phyloP scores from a whole-genome alignment of 2,329 filamentous ascomycete species.

The Aspergillus quadrilineatus region DNA sequence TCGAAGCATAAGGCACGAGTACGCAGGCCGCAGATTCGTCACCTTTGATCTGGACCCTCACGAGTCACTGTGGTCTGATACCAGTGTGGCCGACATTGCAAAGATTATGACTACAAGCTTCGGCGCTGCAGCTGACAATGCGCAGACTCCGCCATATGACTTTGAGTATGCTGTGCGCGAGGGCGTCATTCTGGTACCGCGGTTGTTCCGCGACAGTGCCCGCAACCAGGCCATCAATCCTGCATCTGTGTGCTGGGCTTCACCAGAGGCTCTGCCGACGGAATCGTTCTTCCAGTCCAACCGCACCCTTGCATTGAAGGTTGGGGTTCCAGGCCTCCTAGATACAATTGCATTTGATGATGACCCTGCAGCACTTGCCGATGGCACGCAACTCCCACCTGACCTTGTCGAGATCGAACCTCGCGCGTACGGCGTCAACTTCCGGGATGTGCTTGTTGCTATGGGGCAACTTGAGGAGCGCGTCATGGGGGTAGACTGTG shows the following conservation, averaged over 20 bases:
- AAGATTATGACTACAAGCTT: background rate
- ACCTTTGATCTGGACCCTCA: slow-evolving; percentile 2
- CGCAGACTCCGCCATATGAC: background rate
- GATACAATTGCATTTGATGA: slow-evolving; percentile 2
- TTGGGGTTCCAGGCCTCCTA: background rate
- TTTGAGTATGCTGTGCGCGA: slow-evolving; percentile 2
- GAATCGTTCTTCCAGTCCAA: background rate
- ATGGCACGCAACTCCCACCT: background rate
- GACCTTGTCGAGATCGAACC: slow-evolving; percentile 29
- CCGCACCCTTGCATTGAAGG: background rate
- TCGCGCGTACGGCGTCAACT: slow-evolving; percentile 31
- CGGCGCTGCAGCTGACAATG: background rate
- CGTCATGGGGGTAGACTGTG: slow-evolving; percentile 27
- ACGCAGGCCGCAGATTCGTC: background rate
- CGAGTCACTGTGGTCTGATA: background rate
- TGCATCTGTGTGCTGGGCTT: background rate
- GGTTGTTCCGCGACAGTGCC: background rate
- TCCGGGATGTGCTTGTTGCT: slow-evolving; percentile 26
- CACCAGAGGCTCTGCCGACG: background rate
- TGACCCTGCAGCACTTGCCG: background rate
- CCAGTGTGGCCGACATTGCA: background rate
- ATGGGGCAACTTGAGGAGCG: slow-evolving; percentile 23
- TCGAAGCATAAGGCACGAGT: background rate
- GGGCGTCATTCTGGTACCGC: slow-evolving; percentile 1
- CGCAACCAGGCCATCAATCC: background rate